Evolutionary conservation across 306 rosid species (phyloP).

Genomic region (Lithocarpus polystachyus): DNA sequence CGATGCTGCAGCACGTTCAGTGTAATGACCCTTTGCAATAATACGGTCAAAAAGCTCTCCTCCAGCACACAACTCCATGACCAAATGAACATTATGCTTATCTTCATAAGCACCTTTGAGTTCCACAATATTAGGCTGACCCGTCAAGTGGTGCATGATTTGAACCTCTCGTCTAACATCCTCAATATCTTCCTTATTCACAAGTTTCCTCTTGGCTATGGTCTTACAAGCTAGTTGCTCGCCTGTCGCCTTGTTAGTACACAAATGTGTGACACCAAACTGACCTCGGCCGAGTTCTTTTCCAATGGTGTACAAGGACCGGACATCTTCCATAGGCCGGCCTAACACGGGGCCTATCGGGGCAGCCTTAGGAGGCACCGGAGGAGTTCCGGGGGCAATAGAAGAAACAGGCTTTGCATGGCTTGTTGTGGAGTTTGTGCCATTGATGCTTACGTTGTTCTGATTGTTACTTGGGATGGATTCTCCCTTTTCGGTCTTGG

Average conservation of each 20-base stretch:
- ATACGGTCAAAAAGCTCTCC: constrained; percentile 94
- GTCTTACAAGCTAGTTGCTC: constrained; percentile 87
- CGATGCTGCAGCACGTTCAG: constrained; percentile 87
- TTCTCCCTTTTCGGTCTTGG: constrained; percentile 33
- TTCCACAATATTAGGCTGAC: constrained; percentile 81
- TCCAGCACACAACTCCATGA: constrained; percentile 94
- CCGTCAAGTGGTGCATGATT: constrained; percentile 90
- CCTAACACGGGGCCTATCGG: constrained; percentile 69
- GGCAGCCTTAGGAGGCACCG: constrained; percentile 30
- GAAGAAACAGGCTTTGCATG: constrained; percentile 27
- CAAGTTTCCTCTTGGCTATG: constrained; percentile 87
- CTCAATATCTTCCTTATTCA: constrained; percentile 73
- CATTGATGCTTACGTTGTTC: background rate
- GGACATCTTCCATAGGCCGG: constrained; percentile 84
- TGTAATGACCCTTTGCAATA: constrained; percentile 92
- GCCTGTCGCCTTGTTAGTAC: constrained; percentile 70
- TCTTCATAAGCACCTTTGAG: constrained; percentile 90
- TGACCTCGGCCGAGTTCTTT: constrained; percentile 95
- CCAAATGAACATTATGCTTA: constrained; percentile 83
- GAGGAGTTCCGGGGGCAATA: constrained; percentile 26
- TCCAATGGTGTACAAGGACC: constrained; percentile 51
- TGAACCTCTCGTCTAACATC: constrained; percentile 95
- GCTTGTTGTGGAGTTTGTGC: background rate
- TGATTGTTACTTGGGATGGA: background rate
- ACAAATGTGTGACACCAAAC: constrained; percentile 82